phyloP scores from a whole-genome alignment of 2,329 filamentous ascomycete genomes.

The Microcera coccophila region DNA sequence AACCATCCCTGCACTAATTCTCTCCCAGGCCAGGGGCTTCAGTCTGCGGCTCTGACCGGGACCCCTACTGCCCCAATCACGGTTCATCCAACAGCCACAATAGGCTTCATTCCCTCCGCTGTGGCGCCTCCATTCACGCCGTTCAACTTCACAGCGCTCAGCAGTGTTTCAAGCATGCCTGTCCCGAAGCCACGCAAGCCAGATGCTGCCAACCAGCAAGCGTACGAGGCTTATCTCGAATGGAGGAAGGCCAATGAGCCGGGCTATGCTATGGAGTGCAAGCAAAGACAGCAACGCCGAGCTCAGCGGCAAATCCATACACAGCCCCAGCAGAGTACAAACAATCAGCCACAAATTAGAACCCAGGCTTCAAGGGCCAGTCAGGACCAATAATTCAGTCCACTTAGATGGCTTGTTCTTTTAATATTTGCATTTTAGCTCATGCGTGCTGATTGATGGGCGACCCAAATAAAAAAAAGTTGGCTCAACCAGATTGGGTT shows the following conservation, averaged over 20 bases:
- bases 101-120: background rate
- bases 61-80: background rate
- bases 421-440: too few species aligned
- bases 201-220: conserved; percentile 40
- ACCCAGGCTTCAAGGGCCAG: too few species aligned
- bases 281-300: conserved; percentile 40
- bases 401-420: too few species aligned
- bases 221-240: conserved; percentile 47
- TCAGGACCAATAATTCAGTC: too few species aligned
- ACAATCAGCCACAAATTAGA: too few species aligned
- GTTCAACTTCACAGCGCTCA: background rate
- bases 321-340: too few species aligned
- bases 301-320: conserved; percentile 29
- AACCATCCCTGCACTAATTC: too few species aligned
- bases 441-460: too few species aligned
- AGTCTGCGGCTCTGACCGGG: background rate
- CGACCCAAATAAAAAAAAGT: too few species aligned
- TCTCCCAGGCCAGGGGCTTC: background rate
- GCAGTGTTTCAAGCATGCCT: conserved; percentile 7
- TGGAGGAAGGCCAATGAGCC: conserved; percentile 47
- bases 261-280: conserved; percentile 45
- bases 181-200: conserved; percentile 41
- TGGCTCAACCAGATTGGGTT: too few species aligned
- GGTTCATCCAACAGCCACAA: background rate
- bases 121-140: background rate